Percentiles rank a stretch among this genome's conserved stretches.
Conservation (phyloP, 345 rosid genomes). For the Syzygium grande region DNA sequence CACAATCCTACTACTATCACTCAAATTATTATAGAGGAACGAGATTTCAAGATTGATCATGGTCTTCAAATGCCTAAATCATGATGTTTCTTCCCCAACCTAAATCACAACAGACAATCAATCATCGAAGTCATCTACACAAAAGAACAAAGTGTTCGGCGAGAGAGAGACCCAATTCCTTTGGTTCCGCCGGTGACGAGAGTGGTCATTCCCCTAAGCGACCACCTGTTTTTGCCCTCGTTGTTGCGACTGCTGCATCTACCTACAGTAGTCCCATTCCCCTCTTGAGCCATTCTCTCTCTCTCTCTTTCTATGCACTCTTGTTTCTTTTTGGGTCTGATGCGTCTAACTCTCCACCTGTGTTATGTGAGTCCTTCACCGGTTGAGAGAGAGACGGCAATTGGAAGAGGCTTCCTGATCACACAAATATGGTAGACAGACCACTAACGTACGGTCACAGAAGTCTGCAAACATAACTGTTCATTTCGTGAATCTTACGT, state of each 20-base stretch:
- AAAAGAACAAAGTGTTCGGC: background rate
- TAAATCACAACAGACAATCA: background rate
- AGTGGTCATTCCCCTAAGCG: conserved; percentile 37
- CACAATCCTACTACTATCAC: background rate
- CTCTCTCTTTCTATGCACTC: background rate
- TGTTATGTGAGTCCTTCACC: background rate
- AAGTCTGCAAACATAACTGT: too few species aligned
- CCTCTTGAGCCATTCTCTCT: background rate
- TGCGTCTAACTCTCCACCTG: background rate
- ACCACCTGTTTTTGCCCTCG: background rate
- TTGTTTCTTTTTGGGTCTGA: background rate
- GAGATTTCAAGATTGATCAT: background rate
- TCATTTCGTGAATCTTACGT: too few species aligned
- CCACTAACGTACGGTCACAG: background rate
- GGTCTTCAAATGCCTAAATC: background rate
- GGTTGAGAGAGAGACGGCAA: background rate
- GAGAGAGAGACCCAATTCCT: conserved; percentile 46
- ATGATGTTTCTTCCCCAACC: background rate
- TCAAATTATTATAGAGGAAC: background rate
- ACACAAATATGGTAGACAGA: background rate
- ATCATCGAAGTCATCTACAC: background rate
- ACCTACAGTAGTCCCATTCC: background rate
- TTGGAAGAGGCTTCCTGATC: background rate
- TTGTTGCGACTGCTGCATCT: background rate
- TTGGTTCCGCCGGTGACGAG: conserved; percentile 65